Conservation (phyloP, 1,284 basidiomycete species). For the Anthracocystis panici-leucophaei region DNA sequence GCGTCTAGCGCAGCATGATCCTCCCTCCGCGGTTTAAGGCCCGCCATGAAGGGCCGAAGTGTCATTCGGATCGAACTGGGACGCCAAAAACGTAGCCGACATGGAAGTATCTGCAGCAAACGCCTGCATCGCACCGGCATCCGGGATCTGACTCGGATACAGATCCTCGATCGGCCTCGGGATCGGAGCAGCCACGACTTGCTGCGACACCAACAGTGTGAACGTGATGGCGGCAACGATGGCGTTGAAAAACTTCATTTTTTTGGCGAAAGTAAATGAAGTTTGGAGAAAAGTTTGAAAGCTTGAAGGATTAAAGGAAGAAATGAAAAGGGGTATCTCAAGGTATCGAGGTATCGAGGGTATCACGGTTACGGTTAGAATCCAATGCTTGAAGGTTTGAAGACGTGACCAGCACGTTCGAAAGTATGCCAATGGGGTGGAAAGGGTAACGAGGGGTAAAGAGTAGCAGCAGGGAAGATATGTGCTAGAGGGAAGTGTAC, state of each 20-base stretch:
- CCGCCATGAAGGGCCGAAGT: constrained; percentile 17
- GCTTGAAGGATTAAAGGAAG: no score
- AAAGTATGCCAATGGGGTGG: no score
- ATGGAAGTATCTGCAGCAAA: constrained; percentile 7
- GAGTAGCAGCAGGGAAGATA: no score
- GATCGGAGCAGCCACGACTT: constrained; percentile 14
- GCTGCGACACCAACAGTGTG: constrained; percentile 3
- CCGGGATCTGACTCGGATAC: constrained; percentile 28
- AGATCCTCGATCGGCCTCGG: constrained; percentile 48
- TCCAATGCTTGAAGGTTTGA: no score
- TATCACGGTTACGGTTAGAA: no score
- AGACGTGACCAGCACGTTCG: no score
- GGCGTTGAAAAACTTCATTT: constrained; percentile 23
- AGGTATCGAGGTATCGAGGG: neutral
- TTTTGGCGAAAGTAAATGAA: neutral
- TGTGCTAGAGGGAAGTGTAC: no score
- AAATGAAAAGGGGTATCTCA: neutral
- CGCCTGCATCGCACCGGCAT: neutral
- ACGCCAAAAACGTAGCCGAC: constrained; percentile 20
- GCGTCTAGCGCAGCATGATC: no score
- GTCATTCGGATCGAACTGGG: constrained; percentile 27
- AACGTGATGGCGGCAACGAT: neutral
- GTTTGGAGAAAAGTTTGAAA: neutral
- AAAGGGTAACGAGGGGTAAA: no score
- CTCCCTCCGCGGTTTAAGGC: neutral